These are phyloP conservation scores for Colletotrichum orbiculare DNA, from an alignment of 2,329 filamentous ascomycete species.

Conservation along the genomic window DNA sequence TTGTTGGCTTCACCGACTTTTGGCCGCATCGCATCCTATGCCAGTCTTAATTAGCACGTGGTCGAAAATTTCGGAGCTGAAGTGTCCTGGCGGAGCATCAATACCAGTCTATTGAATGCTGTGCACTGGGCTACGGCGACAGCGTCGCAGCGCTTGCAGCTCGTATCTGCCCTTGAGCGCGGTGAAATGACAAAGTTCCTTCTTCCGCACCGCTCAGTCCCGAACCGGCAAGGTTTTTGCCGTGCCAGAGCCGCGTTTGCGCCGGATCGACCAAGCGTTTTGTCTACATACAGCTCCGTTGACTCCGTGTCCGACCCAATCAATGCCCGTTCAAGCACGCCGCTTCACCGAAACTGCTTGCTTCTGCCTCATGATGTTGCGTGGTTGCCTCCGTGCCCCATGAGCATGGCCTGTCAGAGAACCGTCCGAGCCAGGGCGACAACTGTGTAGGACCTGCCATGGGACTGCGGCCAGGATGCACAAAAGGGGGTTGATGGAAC, in stretches of 20 bases:
- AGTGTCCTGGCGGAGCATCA: too few relatives aligned
- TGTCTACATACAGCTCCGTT: neutral
- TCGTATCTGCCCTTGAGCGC: conserved; percentile 18
- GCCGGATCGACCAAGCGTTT: conserved; percentile 2
- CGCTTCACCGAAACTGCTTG: too few relatives aligned
- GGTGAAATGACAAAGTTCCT: neutral
- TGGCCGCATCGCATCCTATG: neutral
- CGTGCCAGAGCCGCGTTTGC: conserved; percentile 17
- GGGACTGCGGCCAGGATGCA: neutral
- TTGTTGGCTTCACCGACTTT: conserved; percentile 23
- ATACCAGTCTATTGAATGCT: neutral
- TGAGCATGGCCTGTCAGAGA: conserved; percentile 5
- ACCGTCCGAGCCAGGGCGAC: neutral
- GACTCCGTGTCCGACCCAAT: too few relatives aligned
- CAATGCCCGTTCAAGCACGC: too few relatives aligned
- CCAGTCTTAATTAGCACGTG: too few relatives aligned
- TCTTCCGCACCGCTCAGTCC: conserved; percentile 6
- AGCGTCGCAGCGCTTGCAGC: conserved; percentile 10
- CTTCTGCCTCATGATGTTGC: neutral
- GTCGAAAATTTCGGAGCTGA: too few relatives aligned
- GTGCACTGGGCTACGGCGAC: neutral
- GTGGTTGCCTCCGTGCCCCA: neutral
- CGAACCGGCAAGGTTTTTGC: neutral
- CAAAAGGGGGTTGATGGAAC: conserved; percentile 5
- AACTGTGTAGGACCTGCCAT: conserved; percentile 5